Base-by-base conservation (phyloP, 768 basidiomycete genomes). In the Pilatotrama ljubarskyi region DNA sequence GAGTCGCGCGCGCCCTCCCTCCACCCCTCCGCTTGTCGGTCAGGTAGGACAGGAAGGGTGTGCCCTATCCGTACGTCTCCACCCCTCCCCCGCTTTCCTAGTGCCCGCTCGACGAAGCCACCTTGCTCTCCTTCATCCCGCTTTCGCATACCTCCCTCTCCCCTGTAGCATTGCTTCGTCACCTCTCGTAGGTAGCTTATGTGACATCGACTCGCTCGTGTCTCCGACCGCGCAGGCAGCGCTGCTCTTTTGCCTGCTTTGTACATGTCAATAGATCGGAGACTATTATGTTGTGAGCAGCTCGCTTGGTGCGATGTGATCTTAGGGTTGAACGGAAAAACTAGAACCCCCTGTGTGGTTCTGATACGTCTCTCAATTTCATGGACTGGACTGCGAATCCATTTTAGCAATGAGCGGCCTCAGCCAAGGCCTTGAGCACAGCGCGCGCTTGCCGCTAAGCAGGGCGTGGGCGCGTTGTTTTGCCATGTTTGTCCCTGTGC, bases 1-100 rank as follows among this genome's bases (percentile, higher is more conserved):
- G 66, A 65, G 29, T 63, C 64, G 58, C 61, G 64, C 48, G 63
- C 59, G 67, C 56, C 59, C 50, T 58, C 57, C 59, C 51, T 58
- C 64, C 56, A 55, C 64, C 62, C 61, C 37, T 37, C 55, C 47
- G 48, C 38, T 11, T 32, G 36, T 26, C 26, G 46, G 44, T 24
- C 17, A 3, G 55, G 47, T 25, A 18, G 47, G 4, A 32, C 29
- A 26, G 37, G 15, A 46, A 17, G 54, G 35, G 29, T 10, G 20
- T 47, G 47, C 10, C 8, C 47, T 22, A 14, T 26, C 64, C 40
- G 60, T 62, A 36, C 43, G 51, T 55, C 57, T 57, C 65, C 52
- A 20, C 38, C 20, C 54, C 26, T n/a, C n/a, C 55, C 43, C 18
- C 29, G 55, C 49, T 47, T 55, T 44, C 59, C 51, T 55, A 17